A percentile compares a stretch with the other conserved stretches of the same genome.
phyloP scores from a whole-genome alignment of 106 monocot species.

The Dendrobium officinale region DNA sequence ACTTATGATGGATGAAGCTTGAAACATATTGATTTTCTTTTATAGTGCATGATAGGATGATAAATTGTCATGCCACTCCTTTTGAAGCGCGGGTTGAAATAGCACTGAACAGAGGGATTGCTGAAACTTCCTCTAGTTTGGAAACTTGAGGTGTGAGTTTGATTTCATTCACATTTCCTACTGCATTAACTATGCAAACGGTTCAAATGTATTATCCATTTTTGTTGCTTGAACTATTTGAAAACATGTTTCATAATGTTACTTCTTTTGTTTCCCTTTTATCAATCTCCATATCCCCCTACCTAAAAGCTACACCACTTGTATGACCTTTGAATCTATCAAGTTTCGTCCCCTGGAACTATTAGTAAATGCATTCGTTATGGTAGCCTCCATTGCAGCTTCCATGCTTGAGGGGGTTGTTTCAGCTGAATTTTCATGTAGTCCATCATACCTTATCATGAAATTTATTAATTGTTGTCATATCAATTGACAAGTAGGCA shows the following conservation, averaged over 20 bases:
- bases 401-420: neutral
- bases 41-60: slow-evolving; percentile 12
- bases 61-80: slow-evolving; percentile 17
- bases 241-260: neutral
- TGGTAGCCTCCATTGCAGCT: neutral
- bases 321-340: neutral
- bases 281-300: neutral
- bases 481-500: too few species aligned
- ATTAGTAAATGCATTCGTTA: neutral
- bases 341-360: neutral
- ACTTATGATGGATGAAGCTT: neutral
- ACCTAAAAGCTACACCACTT: neutral
- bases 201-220: neutral
- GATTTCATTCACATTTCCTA: neutral
- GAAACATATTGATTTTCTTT: neutral
- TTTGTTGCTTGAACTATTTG: neutral
- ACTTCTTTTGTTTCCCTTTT: neutral
- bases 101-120: slow-evolving; percentile 1
- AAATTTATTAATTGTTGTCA: too few species aligned
- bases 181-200: neutral
- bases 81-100: slow-evolving; percentile 11
- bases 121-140: neutral
- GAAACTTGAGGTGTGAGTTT: slow-evolving; percentile 3
- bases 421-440: neutral
- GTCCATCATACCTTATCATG: neutral